Evolutionary conservation across 2,329 filamentous ascomycete species (phyloP).

Genomic region (Pyrenophora tritici-repentis): DNA sequence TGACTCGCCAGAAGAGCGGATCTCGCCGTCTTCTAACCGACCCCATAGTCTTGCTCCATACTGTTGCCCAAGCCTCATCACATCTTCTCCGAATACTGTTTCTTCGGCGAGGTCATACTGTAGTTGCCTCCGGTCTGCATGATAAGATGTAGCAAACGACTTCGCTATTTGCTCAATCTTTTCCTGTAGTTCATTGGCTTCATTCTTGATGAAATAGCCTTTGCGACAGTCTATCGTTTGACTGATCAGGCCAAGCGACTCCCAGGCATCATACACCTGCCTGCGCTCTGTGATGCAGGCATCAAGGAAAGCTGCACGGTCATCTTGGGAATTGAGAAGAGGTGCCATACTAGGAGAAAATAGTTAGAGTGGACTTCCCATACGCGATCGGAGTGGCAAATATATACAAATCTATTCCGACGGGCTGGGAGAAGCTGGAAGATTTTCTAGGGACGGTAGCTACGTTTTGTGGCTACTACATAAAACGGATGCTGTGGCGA

Average conservation of each 20-base stretch:
- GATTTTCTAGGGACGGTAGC: conserved; percentile 1
- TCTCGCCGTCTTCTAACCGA: not conserved
- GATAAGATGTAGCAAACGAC: not conserved
- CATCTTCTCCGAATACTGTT: conserved; percentile 4
- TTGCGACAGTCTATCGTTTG: conserved; percentile 1
- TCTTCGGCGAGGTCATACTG: conserved; percentile 5
- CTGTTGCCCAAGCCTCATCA: conserved; percentile 1
- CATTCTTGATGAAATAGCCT: conserved; percentile 8
- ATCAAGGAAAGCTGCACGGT: conserved; percentile 12
- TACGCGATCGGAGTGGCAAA: not conserved
- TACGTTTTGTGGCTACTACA: not conserved
- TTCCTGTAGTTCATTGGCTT: conserved; percentile 11
- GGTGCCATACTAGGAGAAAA: conserved; percentile 1
- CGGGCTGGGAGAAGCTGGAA: no score
- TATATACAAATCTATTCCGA: not conserved
- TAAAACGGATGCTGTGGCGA: conserved; percentile 1
- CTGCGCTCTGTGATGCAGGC: conserved; percentile 13
- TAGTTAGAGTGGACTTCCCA: not conserved
- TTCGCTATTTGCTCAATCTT: conserved; percentile 14
- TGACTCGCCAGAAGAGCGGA: not conserved
- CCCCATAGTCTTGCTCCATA: conserved; percentile 17
- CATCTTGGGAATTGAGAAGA: conserved; percentile 6
- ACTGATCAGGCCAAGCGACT: conserved; percentile 14
- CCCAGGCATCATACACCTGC: conserved; percentile 4
- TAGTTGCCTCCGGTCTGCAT: not conserved